Base-by-base conservation (phyloP, 2,329 filamentous ascomycete species). In the Ustilaginoidea virens region DNA sequence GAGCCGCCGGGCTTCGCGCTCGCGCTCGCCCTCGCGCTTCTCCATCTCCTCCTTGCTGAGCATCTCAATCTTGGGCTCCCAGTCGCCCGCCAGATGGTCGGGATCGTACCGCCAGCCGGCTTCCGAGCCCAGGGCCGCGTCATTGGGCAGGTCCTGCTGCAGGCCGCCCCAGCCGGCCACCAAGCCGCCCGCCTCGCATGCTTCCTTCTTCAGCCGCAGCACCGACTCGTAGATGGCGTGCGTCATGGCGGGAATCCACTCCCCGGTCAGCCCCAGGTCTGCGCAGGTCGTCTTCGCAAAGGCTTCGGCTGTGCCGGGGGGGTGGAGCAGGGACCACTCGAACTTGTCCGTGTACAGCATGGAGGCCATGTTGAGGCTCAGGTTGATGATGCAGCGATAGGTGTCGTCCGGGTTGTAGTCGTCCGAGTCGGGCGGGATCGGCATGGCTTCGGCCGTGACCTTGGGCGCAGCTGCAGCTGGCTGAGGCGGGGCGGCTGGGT, bases 181-280 rank as follows among this genome's bases (percentile, higher is more conserved):
- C 6, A 94, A 58, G 1, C 85, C 85, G 21, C 83, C 85, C 22
- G 83, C 83, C 51, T 96, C 90, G 45, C 86, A 92, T 1, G 86
- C 83, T 47, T 96, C 90, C 53, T 98, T 98, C 59, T 96, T 96
- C 18, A 94, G 60, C 26, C 81, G 79, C 37, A 96, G 54, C 0
- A 92, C 85, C 7, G 90, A 81, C 53, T 98, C 90, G 52, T 96
- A 96, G 41, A 98, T 96, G 19, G 86, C 90, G 47, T 94, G 87
- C 10, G 90, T 82, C 60, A 98, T 82, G 17, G 83, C 82, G 3
- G 85, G 80, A 4, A 93, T 74, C 85, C 90, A 98, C 56, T 98
- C 90, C 25, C 85, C 83, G 5, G 76, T 67, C 30, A 98, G 61
- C 5, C 87, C 87, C 7, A 98, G 62, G 48, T 98, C 90, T 17